phyloP scores from a whole-genome alignment of 257 asterid genomes.

The Solanum stenotomum region DNA sequence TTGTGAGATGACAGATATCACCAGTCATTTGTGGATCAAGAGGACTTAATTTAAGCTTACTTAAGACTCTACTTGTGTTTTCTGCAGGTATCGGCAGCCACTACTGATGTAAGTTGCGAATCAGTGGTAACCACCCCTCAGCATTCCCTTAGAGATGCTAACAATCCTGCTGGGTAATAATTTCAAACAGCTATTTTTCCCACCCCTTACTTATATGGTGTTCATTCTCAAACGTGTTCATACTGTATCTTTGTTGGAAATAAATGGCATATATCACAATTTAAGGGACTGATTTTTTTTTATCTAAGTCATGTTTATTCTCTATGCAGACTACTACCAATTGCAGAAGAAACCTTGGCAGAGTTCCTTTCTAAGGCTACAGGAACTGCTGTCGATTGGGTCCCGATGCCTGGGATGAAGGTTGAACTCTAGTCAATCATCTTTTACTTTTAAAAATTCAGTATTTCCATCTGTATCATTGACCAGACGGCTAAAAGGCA shows the following conservation, averaged over 20 bases:
- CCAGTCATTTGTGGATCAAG: not conserved
- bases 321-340: conserved; percentile 75
- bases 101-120: conserved; percentile 75
- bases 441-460: not conserved
- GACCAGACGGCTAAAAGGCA: not conserved
- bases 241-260: not conserved
- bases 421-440: conserved; percentile 16
- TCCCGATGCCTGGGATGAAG: conserved; percentile 99
- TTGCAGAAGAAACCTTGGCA: conserved; percentile 97
- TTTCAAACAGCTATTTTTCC: not conserved
- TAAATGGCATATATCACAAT: not conserved
- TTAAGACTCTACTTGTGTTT: not conserved
- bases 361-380: conserved; percentile 99
- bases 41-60: not conserved
- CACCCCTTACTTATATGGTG: not conserved
- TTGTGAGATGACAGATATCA: not conserved
- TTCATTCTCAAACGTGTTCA: not conserved
- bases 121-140: conserved; percentile 80
- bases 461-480: not conserved
- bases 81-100: conserved; percentile 47
- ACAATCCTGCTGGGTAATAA: conserved; percentile 94
- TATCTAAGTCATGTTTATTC: not conserved
- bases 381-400: conserved; percentile 99
- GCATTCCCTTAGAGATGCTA: conserved; percentile 76
- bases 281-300: not conserved